Percentiles rank a stretch among this genome's conserved stretches.
Conservation (phyloP, 345 rosid genomes). For the Citrus maxima region DNA sequence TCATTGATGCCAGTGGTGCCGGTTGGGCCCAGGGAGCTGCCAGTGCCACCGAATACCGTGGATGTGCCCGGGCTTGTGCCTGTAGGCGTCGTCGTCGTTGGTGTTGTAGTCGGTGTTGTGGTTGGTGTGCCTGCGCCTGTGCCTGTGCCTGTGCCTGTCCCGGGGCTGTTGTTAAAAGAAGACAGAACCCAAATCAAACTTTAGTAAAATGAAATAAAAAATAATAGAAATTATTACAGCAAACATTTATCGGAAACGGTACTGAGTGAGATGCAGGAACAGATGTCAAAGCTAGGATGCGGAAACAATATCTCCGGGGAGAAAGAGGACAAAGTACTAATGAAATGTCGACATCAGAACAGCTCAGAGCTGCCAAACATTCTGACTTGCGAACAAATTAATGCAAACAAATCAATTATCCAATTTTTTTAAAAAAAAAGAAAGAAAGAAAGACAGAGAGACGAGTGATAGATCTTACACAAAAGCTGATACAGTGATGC, state of each 20-base stretch:
- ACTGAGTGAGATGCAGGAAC: neutral
- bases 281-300: constrained; percentile 5
- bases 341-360: constrained; percentile 35
- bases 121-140: constrained; percentile 6
- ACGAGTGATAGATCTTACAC: constrained; percentile 9
- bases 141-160: constrained; percentile 19
- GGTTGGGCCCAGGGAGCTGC: constrained; percentile 17
- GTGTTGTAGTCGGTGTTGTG: constrained; percentile 13
- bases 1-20: constrained; percentile 21
- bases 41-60: constrained; percentile 1
- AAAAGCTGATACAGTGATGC: neutral
- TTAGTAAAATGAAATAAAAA: too few species aligned
- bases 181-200: neutral
- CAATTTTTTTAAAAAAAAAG: too few species aligned
- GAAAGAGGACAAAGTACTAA: neutral
- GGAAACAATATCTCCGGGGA: neutral
- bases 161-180: constrained; percentile 4
- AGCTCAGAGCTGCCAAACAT: constrained; percentile 18
- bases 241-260: too few species aligned
- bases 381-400: too few species aligned
- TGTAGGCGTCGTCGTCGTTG: constrained; percentile 14
- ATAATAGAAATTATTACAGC: neutral
- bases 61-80: constrained; percentile 20
- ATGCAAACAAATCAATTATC: too few species aligned
- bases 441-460: too few species aligned